Percentiles rank a stretch among this genome's conserved stretches.
Conservation (phyloP, 345 rosid species). For the Syzygium oleosum region DNA sequence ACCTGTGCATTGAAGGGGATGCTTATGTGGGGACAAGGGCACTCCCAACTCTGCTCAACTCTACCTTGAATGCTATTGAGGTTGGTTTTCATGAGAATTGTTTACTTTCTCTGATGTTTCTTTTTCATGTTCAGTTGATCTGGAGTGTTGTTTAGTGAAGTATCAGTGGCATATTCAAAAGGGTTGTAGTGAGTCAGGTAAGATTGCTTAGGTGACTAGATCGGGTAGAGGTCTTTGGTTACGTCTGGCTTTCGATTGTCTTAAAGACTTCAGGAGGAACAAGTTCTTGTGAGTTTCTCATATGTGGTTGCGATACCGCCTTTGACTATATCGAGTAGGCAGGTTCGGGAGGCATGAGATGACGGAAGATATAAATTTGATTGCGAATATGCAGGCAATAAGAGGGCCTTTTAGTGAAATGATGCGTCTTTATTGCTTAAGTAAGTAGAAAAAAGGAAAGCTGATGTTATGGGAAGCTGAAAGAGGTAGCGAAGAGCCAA, state of each 20-base stretch:
- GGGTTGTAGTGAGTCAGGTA: not conserved
- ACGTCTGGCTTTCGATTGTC: not conserved
- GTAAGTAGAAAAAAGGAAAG: not conserved
- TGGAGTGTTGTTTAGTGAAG: not conserved
- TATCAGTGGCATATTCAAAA: not conserved
- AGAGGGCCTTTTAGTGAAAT: not conserved
- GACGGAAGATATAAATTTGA: not conserved
- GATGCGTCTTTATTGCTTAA: not conserved
- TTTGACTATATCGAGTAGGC: not conserved
- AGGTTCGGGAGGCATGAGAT: not conserved
- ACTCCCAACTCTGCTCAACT: constrained; percentile 24
- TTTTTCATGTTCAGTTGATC: not conserved
- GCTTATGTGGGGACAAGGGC: constrained; percentile 29
- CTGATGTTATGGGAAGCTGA: not conserved
- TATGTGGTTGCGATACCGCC: not conserved
- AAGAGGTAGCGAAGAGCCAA: not conserved
- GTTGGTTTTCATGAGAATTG: constrained; percentile 1
- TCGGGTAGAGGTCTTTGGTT: not conserved
- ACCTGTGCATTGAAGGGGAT: constrained; percentile 23
- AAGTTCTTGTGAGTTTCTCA: not conserved
- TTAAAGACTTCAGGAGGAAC: not conserved
- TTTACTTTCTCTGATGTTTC: not conserved
- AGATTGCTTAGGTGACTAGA: too few species aligned
- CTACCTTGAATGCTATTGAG: constrained; percentile 23
- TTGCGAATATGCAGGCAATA: not conserved